These are phyloP conservation scores for Coffea humblotiana DNA, from an alignment of 305 asterid genomes.

Conservation along the genomic window DNA sequence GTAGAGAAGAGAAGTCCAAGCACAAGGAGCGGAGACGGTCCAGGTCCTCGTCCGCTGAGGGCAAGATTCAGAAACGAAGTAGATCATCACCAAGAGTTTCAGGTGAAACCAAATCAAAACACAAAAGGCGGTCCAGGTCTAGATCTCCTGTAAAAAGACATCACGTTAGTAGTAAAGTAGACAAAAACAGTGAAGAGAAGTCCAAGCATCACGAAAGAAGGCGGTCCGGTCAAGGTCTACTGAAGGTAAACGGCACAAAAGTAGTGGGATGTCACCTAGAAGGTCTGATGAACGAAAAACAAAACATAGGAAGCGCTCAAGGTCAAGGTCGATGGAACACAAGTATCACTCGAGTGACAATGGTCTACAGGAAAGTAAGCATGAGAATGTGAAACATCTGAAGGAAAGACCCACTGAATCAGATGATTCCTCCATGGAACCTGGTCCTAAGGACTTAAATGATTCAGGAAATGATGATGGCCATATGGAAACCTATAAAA, in stretches of 20 bases:
- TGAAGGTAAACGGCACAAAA: conserved; percentile 51
- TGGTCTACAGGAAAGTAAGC: conserved; percentile 39
- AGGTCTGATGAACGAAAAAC: conserved; percentile 55
- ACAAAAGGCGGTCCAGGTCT: conserved; percentile 57
- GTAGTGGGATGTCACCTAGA: conserved; percentile 44
- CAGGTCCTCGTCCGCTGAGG: conserved; percentile 26
- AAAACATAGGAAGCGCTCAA: conserved; percentile 53
- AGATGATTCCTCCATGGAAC: conserved; percentile 33
- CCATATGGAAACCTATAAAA: conserved; percentile 19
- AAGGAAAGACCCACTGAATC: conserved; percentile 39
- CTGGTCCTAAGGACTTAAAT: conserved; percentile 30
- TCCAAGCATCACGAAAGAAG: conserved; percentile 47
- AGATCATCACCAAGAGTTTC: conserved; percentile 45
- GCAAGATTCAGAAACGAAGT: conserved; percentile 33
- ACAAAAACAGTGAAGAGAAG: conserved; percentile 61
- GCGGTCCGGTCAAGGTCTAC: conserved; percentile 71
- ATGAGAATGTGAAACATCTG: conserved; percentile 39
- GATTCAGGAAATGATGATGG: conserved; percentile 29
- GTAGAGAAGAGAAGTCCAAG: conserved; percentile 19
- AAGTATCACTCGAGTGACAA: conserved; percentile 30
- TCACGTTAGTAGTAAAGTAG: conserved; percentile 47
- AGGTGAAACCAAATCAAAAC: conserved; percentile 57
- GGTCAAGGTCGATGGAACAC: conserved; percentile 54
- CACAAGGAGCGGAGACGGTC: no score
- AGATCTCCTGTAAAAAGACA: conserved; percentile 58